phyloP scores from a whole-genome alignment of 768 basidiomycete genomes.

The Suillus placidus region DNA sequence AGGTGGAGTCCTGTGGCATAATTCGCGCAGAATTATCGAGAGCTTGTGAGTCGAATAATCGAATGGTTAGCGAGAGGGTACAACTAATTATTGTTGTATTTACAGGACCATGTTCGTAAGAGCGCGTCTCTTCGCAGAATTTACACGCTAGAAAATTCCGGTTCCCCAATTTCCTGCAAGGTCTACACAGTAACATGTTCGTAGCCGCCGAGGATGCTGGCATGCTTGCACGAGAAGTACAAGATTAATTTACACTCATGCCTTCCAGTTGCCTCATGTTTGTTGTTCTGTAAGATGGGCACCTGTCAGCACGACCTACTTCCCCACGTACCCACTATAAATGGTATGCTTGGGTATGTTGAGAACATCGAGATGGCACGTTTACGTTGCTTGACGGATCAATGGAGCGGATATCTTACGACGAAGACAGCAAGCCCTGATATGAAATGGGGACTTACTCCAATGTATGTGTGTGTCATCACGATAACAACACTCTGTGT shows the following conservation, averaged over 20 bases:
- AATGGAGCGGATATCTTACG: too few species aligned
- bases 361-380: not conserved
- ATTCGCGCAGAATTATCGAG: not conserved
- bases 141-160: not conserved
- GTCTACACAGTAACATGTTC: not conserved
- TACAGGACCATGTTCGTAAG: not conserved
- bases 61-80: not conserved
- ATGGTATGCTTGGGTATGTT: not conserved
- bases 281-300: not conserved
- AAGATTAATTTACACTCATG: constrained; percentile 2
- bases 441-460: too few species aligned
- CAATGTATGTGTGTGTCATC: not conserved
- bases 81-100: not conserved
- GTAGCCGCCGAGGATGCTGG: not conserved
- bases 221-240: not conserved
- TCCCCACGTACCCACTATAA: not conserved
- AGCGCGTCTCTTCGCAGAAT: not conserved
- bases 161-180: not conserved
- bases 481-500: not conserved
- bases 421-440: not conserved
- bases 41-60: not conserved
- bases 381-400: not conserved
- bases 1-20: not conserved
- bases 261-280: constrained; percentile 7
- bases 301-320: not conserved